Percentiles rank a stretch among this genome's conserved stretches.
Evolutionary conservation across 306 rosid species (phyloP).

Genomic region (Benincasa hispida): DNA sequence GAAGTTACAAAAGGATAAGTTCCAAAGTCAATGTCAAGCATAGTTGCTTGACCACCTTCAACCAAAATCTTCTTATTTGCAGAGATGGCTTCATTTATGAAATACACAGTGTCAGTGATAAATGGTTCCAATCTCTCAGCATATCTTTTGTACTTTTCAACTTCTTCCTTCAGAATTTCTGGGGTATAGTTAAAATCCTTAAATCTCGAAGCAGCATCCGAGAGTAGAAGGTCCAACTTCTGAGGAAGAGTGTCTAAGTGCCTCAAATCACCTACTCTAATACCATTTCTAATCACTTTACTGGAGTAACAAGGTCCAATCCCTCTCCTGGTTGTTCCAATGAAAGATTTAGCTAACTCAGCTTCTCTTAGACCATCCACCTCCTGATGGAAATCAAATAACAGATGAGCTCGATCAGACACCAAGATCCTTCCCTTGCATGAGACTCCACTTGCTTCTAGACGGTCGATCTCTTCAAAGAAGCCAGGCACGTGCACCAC

Average conservation of each 20-base stretch:
- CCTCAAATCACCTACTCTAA: conserved; percentile 82
- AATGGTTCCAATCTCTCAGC: conserved; percentile 91
- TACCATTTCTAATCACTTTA: conserved; percentile 80
- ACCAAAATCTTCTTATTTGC: conserved; percentile 76
- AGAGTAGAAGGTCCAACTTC: conserved; percentile 64
- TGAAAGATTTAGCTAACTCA: conserved; percentile 84
- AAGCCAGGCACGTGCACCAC: conserved; percentile 86
- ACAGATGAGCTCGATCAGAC: conserved; percentile 83
- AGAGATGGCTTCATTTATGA: conserved; percentile 65
- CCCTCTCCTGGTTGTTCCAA: conserved; percentile 97
- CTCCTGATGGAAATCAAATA: conserved; percentile 86
- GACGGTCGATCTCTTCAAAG: conserved; percentile 73
- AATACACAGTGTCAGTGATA: conserved; percentile 72
- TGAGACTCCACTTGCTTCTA: conserved; percentile 68
- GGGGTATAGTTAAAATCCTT: conserved; percentile 57
- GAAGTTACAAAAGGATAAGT: conserved; percentile 96
- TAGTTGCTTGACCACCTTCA: conserved; percentile 97
- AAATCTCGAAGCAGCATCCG: conserved; percentile 74
- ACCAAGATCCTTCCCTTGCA: conserved; percentile 85
- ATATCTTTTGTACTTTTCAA: conserved; percentile 78
- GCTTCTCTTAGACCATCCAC: conserved; percentile 91
- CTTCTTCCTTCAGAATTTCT: conserved; percentile 64
- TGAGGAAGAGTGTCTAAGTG: conserved; percentile 81
- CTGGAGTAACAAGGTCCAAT: conserved; percentile 93
- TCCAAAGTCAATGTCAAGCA: conserved; percentile 95